Evolutionary conservation across 2,329 filamentous ascomycete genomes (phyloP).

Genomic region (Botrytis medusae): DNA sequence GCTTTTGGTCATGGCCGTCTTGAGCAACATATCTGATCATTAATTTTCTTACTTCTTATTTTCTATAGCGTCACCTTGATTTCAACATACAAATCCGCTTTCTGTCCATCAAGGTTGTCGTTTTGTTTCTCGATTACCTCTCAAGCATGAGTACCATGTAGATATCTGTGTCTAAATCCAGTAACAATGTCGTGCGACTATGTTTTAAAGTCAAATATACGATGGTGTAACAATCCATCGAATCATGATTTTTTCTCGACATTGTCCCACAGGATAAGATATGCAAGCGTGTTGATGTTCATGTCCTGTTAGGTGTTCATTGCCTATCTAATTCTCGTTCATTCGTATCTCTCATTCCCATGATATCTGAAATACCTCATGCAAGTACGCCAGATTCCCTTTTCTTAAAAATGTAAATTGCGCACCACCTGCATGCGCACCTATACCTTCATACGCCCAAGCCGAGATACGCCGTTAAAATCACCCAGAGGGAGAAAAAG

Average conservation of each 20-base stretch:
- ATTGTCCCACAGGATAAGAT: neutral
- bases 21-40: neutral
- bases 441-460: constrained; percentile 16
- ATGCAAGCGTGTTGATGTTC: neutral
- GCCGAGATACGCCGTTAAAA: neutral
- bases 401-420: neutral
- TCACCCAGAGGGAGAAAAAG: no score
- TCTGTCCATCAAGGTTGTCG: neutral
- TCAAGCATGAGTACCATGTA: neutral
- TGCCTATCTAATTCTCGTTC: constrained; percentile 17
- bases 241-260: neutral
- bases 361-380: constrained; percentile 5
- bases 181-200: neutral
- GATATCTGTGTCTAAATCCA: neutral
- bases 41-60: neutral
- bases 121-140: neutral
- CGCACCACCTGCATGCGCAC: constrained; percentile 13
- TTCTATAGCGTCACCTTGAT: neutral
- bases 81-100: neutral
- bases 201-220: neutral
- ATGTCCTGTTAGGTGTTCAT: neutral
- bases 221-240: neutral
- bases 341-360: constrained; percentile 19
- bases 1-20: neutral
- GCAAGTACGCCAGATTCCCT: constrained; percentile 12